Conservation (phyloP, 2,329 filamentous ascomycete species). For the Neurospora crassa region DNA sequence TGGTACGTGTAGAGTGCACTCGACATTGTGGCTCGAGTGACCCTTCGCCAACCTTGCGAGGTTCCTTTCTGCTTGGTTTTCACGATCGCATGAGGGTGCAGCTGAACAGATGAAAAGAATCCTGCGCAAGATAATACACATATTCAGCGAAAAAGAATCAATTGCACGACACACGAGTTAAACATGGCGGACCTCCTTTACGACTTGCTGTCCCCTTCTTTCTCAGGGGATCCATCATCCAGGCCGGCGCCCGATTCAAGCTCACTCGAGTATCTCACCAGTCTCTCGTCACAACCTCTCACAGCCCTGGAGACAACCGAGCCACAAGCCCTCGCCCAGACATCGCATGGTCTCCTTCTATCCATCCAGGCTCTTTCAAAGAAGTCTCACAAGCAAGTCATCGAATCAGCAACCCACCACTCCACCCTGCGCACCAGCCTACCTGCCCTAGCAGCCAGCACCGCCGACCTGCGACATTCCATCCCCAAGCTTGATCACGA, state of each 20-base stretch:
- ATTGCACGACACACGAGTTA: no score
- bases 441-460: conserved; percentile 57
- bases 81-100: no score
- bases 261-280: conserved; percentile 63
- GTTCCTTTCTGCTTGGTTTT: no score
- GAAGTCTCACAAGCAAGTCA: conserved; percentile 76
- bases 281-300: conserved; percentile 68
- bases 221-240: conserved; percentile 18
- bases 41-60: no score
- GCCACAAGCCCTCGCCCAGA: conserved; percentile 68
- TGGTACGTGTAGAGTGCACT: no score
- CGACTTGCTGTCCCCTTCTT: conserved; percentile 50
- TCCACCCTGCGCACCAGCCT: conserved; percentile 62
- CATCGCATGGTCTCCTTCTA: conserved; percentile 69
- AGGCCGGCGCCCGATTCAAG: conserved; percentile 34
- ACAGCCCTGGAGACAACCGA: conserved; percentile 65
- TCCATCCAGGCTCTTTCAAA: conserved; percentile 84
- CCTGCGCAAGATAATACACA: no score
- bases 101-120: no score
- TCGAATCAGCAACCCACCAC: conserved; percentile 70
- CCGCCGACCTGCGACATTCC: conserved; percentile 56
- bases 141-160: no score
- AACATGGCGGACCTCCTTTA: conserved; percentile 68
- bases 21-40: no score
- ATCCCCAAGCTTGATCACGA: conserved; percentile 73